Percentiles rank a stretch among this genome's conserved stretches.
These are phyloP conservation scores for Colletotrichum falcatum DNA, from an alignment of 2,329 filamentous ascomycete species.

Conservation along the genomic window DNA sequence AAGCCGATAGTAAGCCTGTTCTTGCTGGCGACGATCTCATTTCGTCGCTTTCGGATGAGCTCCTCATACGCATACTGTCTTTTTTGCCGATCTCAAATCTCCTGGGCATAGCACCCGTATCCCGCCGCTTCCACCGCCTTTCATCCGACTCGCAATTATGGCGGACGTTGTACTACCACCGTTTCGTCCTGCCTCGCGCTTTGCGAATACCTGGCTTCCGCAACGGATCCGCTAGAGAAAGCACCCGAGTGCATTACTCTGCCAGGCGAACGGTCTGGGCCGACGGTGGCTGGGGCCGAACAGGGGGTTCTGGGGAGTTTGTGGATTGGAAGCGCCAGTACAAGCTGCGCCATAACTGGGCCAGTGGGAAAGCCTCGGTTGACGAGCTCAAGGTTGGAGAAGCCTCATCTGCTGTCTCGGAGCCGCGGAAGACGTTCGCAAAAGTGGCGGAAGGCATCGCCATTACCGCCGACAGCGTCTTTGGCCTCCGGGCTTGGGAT, in stretches of 20 bases:
- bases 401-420: slow-evolving; percentile 49
- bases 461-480: slow-evolving; percentile 77
- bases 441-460: slow-evolving; percentile 82
- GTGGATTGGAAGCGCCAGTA: slow-evolving; percentile 92
- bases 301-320: slow-evolving; percentile 66
- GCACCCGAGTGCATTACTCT: slow-evolving; percentile 58
- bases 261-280: slow-evolving; percentile 59
- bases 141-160: slow-evolving; percentile 88
- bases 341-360: slow-evolving; percentile 91
- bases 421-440: slow-evolving; percentile 72
- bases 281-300: slow-evolving; percentile 54
- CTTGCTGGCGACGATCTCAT: slow-evolving; percentile 65
- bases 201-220: slow-evolving; percentile 78
- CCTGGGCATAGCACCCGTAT: slow-evolving; percentile 73
- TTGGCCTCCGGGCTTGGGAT: slow-evolving; percentile 84
- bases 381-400: slow-evolving; percentile 76
- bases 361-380: slow-evolving; percentile 82
- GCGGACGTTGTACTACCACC: slow-evolving; percentile 88
- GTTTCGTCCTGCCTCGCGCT: slow-evolving; percentile 86
- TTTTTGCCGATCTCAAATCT: slow-evolving; percentile 79
- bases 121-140: slow-evolving; percentile 78
- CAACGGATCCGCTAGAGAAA: slow-evolving; percentile 48
- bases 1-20: not conserved
- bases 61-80: slow-evolving; percentile 85
- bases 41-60: slow-evolving; percentile 84